Base-by-base conservation (phyloP, 1,284 basidiomycete species). In the Cronartium ribicola region DNA sequence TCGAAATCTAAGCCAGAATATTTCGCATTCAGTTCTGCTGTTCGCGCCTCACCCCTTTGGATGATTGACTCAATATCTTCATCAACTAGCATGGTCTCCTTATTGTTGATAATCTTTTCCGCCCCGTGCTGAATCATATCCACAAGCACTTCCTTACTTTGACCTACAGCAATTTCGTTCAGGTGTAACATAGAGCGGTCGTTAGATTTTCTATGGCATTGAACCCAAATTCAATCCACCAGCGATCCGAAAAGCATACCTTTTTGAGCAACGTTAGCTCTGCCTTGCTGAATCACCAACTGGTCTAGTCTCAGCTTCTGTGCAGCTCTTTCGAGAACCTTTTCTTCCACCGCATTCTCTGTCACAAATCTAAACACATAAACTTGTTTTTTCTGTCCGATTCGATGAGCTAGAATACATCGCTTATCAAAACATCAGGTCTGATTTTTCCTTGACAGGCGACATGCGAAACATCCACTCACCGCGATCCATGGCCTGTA, bases 61-160 rank as follows among this genome's bases (percentile, higher is more conserved):
- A 98, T 97, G 83, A 98, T 95, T 17, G 85, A 91, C 72, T 98
- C 94, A 76, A 98, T 98, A 80, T 97, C 94, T 44, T 90, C 92
- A 79, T 95, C 89, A 78, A 97, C 86, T 76, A 90, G 83, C 80
- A 91, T 84, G 71, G 90, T 44, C 55, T 80, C 80, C 40, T 82
- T 83, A 22, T 87, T 85, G 80, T 90, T 94, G 82, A 98, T 95
- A 76, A 99, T 98, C 82, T 92, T 91, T 81, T 98, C 94, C 0
- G 94, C 95, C 22, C 96, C 96, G 80, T 96, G 94, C 29, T 95
- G 90, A 77, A 99, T 98, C 93, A 98, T 98, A 80, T 98, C 94
- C 22, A 98, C 84, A 14, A 98, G 84, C 76, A 98, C 96, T 60
- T 98, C 96, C 84, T 98, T 98, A 37, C 55, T 83, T 89, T 93